phyloP scores from a whole-genome alignment of 495 filamentous ascomycete genomes.

The Friedmanniomyces simplex region DNA sequence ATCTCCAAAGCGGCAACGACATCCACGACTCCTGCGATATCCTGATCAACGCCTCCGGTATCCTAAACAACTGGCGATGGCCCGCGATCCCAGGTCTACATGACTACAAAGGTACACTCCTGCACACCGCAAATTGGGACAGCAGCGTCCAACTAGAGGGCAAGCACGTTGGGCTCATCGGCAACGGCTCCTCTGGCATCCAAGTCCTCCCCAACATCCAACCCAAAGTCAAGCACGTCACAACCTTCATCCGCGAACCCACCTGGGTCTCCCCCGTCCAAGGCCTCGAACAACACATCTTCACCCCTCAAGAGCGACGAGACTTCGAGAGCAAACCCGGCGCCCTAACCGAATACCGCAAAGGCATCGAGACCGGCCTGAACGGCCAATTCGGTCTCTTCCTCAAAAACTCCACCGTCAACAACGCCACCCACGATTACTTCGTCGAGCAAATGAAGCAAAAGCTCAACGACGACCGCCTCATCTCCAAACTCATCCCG shows the following conservation, averaged over 20 bases:
- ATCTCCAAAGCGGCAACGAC: constrained; percentile 3
- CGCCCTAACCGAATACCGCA: constrained; percentile 11
- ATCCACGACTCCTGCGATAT: constrained; percentile 21
- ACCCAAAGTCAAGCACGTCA: constrained; percentile 16
- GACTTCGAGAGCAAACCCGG: constrained; percentile 6
- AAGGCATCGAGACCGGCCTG: constrained; percentile 9
- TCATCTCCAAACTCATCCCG: constrained; percentile 22
- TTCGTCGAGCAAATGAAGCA: constrained; percentile 12
- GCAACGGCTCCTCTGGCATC: constrained; percentile 25
- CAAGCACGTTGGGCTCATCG: constrained; percentile 25
- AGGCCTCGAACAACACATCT: constrained; percentile 33
- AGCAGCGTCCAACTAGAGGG: constrained; percentile 17
- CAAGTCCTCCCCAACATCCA: constrained; percentile 21
- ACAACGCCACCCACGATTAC: constrained; percentile 13
- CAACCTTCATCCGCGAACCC: constrained; percentile 10
- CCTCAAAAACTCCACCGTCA: constrained; percentile 7
- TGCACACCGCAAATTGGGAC: constrained; percentile 24
- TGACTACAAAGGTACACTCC: constrained; percentile 22
- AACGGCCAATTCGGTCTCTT: constrained; percentile 18
- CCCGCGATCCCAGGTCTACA: constrained; percentile 21
- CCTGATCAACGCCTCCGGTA: constrained; percentile 29
- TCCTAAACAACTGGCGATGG: constrained; percentile 25
- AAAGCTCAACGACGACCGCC: constrained; percentile 21
- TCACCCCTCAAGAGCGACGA: constrained; percentile 12
- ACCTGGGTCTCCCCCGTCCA: constrained; percentile 26